These are phyloP conservation scores for Fusarium stilboides DNA, from an alignment of 2,329 filamentous ascomycete genomes.

Conservation along the genomic window DNA sequence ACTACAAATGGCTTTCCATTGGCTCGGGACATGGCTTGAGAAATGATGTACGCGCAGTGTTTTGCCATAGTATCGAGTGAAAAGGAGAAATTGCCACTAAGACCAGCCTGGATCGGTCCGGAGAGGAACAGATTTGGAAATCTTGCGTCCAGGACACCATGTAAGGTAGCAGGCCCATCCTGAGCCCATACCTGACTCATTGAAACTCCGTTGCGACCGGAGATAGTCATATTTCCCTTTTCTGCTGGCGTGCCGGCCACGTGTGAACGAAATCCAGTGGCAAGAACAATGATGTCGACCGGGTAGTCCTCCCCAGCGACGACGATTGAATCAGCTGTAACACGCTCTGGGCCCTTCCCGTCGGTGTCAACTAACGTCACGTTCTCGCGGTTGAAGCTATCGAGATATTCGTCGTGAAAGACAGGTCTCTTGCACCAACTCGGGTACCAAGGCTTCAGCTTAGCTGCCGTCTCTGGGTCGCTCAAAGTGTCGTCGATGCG, in stretches of 20 bases:
- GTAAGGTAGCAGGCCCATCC: slow-evolving; percentile 63
- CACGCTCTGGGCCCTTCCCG: slow-evolving; percentile 6
- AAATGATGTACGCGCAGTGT: no score
- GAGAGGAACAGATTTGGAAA: slow-evolving; percentile 71
- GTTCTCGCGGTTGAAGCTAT: slow-evolving; percentile 69
- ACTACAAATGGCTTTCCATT: no score
- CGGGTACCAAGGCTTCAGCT: slow-evolving; percentile 72
- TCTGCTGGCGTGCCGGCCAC: background rate
- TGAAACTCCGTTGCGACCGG: slow-evolving; percentile 61
- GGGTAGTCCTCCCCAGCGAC: background rate
- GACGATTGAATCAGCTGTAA: background rate
- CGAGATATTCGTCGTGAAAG: slow-evolving; percentile 73
- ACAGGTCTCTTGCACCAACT: slow-evolving; percentile 74
- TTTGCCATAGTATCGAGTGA: no score
- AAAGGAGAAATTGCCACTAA: no score
- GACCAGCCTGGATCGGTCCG: background rate
- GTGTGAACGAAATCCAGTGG: slow-evolving; percentile 56
- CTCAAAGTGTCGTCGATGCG: slow-evolving; percentile 56
- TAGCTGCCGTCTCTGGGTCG: slow-evolving; percentile 64
- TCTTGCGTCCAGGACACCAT: slow-evolving; percentile 62
- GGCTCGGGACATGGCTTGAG: no score
- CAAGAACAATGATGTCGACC: slow-evolving; percentile 8
- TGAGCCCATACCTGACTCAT: slow-evolving; percentile 62
- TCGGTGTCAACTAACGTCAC: slow-evolving; percentile 72
- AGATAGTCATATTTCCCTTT: slow-evolving; percentile 47